Percentiles rank a stretch among this genome's conserved stretches.
These are phyloP conservation scores for Dendrostoma leiphaemia DNA, from an alignment of 2,329 filamentous ascomycete species.

Conservation along the genomic window DNA sequence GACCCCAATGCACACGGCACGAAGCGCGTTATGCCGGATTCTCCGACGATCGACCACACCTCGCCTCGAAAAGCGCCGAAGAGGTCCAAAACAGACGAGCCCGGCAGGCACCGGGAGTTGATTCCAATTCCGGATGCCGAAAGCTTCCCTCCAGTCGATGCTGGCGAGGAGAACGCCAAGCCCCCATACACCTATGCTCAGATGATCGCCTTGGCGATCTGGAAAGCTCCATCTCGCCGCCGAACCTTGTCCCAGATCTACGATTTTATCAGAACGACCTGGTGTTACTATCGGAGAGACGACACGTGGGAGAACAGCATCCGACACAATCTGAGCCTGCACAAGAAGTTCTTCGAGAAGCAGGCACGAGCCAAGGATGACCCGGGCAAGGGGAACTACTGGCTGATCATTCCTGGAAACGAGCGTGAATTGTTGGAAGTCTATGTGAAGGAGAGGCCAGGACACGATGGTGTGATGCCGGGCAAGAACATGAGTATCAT, in stretches of 20 bases:
- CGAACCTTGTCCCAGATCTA: constrained; percentile 94
- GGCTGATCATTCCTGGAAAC: constrained; percentile 87
- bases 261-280: constrained; percentile 98
- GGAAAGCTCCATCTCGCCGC: constrained; percentile 77
- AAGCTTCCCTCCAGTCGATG: constrained; percentile 73
- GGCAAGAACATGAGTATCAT: constrained; percentile 59
- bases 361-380: constrained; percentile 95
- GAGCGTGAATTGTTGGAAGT: constrained; percentile 57
- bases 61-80: constrained; percentile 17
- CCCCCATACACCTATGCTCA: constrained; percentile 91
- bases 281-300: constrained; percentile 78
- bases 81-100: constrained; percentile 18
- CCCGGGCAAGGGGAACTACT: constrained; percentile 96
- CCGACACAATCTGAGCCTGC: constrained; percentile 92
- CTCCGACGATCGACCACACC: constrained; percentile 14
- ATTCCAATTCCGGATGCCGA: constrained; percentile 62
- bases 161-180: constrained; percentile 76
- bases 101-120: constrained; percentile 15
- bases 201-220: constrained; percentile 94
- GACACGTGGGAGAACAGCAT: constrained; percentile 99
- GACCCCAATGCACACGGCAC: constrained; percentile 10
- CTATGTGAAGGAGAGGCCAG: constrained; percentile 77
- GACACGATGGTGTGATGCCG: constrained; percentile 33
- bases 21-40: constrained; percentile 15
- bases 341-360: constrained; percentile 88